Percentiles rank a stretch among this genome's conserved stretches.
These are phyloP conservation scores for Dactylellina haptotyla DNA, from an alignment of 2,329 filamentous ascomycete species.

Conservation along the genomic window DNA sequence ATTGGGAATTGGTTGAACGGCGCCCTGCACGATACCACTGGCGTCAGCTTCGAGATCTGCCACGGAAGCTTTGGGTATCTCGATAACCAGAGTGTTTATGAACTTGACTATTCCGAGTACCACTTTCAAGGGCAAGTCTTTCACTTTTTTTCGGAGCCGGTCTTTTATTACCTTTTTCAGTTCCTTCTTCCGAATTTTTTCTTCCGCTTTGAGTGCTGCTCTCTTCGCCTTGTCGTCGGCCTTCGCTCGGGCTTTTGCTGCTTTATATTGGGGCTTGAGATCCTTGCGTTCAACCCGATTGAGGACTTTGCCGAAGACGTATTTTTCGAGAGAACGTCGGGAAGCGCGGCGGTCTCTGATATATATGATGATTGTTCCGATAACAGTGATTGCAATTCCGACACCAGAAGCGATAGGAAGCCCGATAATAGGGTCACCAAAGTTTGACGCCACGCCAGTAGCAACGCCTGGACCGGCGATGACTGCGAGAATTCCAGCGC, in stretches of 20 bases:
- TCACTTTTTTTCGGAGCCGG: not conserved
- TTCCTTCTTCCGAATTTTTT: constrained; percentile 22
- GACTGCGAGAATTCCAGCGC: not conserved
- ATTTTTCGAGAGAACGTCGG: constrained; percentile 43
- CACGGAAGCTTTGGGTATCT: constrained; percentile 35
- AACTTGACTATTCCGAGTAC: constrained; percentile 30
- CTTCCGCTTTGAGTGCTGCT: constrained; percentile 19
- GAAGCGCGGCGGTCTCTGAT: constrained; percentile 43
- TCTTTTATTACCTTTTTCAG: constrained; percentile 41
- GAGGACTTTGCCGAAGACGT: constrained; percentile 43
- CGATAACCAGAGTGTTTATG: constrained; percentile 29
- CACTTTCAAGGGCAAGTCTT: constrained; percentile 15
- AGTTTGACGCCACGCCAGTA: not conserved
- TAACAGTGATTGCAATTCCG: not conserved
- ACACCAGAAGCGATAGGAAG: constrained; percentile 8
- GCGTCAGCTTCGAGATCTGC: constrained; percentile 18
- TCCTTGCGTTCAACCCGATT: constrained; percentile 31
- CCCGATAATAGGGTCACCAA: constrained; percentile 1
- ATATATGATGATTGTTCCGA: constrained; percentile 28
- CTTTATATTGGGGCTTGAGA: constrained; percentile 25
- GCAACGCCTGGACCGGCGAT: not conserved
- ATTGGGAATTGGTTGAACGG: constrained; percentile 22
- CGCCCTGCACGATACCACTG: constrained; percentile 21
- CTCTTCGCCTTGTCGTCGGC: constrained; percentile 32
- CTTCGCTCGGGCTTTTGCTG: constrained; percentile 27